Conservation (phyloP, 805 yeast species). For the Wickerhamomyces strasburgensis region DNA sequence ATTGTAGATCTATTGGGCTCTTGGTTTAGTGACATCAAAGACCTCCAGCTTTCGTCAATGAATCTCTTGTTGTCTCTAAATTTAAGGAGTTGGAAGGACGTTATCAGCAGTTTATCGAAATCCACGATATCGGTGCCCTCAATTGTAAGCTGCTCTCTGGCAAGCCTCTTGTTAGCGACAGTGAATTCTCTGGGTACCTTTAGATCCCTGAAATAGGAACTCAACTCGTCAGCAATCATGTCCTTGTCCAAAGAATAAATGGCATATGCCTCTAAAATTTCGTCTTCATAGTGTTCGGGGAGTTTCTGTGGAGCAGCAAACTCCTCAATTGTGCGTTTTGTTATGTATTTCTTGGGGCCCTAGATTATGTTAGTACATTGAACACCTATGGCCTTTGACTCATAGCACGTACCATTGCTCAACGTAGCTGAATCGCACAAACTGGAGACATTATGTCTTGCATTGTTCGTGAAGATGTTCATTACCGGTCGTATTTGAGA, state of each 20-base stretch:
- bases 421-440: too few relatives aligned
- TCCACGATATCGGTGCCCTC: slow-evolving; percentile 42
- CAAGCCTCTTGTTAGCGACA: slow-evolving; percentile 23
- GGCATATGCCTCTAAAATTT: slow-evolving; percentile 38
- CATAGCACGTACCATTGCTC: too few relatives aligned
- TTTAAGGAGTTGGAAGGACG: slow-evolving; percentile 37
- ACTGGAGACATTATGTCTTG: too few relatives aligned
- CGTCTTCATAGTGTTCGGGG: slow-evolving; percentile 41
- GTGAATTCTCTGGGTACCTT: slow-evolving; percentile 28
- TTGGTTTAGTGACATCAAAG: slow-evolving; percentile 24
- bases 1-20: slow-evolving; percentile 23
- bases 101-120: slow-evolving; percentile 38
- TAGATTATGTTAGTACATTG: too few relatives aligned
- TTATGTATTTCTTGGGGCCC: slow-evolving; percentile 18
- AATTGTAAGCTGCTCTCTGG: slow-evolving; percentile 27
- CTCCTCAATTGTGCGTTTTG: slow-evolving; percentile 18
- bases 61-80: slow-evolving; percentile 33
- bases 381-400: too few relatives aligned
- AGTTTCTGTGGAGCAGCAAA: slow-evolving; percentile 30
- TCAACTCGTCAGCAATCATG: slow-evolving; percentile 29
- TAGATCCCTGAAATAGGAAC: slow-evolving; percentile 26
- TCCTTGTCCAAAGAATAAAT: slow-evolving; percentile 38
- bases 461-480: too few relatives aligned
- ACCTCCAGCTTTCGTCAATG: slow-evolving; percentile 38
- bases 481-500: too few relatives aligned